Percentiles rank a stretch among this genome's conserved stretches.
Conservation (phyloP, 1,139 yeast species). For the Zygoascus hellenicus region DNA sequence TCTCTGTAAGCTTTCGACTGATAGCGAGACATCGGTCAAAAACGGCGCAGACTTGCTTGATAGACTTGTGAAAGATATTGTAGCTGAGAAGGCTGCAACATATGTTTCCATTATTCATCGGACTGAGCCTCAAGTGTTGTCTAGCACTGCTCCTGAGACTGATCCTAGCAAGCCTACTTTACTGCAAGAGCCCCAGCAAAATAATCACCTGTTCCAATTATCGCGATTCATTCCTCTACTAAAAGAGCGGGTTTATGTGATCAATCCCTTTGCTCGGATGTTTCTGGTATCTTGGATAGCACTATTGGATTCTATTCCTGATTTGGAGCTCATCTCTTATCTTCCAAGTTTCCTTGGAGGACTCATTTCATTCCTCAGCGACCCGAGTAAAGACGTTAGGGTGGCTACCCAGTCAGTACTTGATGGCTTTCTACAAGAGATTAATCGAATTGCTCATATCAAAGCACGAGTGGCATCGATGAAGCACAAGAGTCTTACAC, state of each 20-base stretch:
- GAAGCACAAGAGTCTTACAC: background rate
- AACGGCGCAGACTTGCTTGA: slow-evolving; percentile 95
- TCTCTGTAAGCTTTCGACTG: slow-evolving; percentile 81
- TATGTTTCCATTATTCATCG: slow-evolving; percentile 69
- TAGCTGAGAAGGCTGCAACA: slow-evolving; percentile 88
- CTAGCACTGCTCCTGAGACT: slow-evolving; percentile 14
- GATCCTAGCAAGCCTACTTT: slow-evolving; percentile 25
- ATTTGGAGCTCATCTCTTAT: slow-evolving; percentile 77
- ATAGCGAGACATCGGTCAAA: slow-evolving; percentile 84
- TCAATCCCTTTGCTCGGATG: slow-evolving; percentile 88
- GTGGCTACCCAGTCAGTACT: slow-evolving; percentile 76
- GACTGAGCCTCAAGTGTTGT: slow-evolving; percentile 8
- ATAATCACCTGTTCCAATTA: slow-evolving; percentile 72
- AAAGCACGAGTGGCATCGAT: slow-evolving; percentile 38
- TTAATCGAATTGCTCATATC: slow-evolving; percentile 65
- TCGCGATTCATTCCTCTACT: slow-evolving; percentile 86
- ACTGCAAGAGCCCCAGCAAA: slow-evolving; percentile 42
- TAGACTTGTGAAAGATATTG: slow-evolving; percentile 86
- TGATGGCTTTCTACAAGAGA: slow-evolving; percentile 72
- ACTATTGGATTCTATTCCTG: slow-evolving; percentile 86
- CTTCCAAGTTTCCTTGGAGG: slow-evolving; percentile 90
- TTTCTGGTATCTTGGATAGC: slow-evolving; percentile 92
- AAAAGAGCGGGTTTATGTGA: slow-evolving; percentile 84
- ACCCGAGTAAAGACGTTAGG: slow-evolving; percentile 81
- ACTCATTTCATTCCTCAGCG: slow-evolving; percentile 70